A percentile compares a stretch with the other conserved stretches of the same genome.
These are phyloP conservation scores for Hirsutella thompsonii DNA, from an alignment of 2,329 filamentous ascomycete genomes.

Conservation along the genomic window DNA sequence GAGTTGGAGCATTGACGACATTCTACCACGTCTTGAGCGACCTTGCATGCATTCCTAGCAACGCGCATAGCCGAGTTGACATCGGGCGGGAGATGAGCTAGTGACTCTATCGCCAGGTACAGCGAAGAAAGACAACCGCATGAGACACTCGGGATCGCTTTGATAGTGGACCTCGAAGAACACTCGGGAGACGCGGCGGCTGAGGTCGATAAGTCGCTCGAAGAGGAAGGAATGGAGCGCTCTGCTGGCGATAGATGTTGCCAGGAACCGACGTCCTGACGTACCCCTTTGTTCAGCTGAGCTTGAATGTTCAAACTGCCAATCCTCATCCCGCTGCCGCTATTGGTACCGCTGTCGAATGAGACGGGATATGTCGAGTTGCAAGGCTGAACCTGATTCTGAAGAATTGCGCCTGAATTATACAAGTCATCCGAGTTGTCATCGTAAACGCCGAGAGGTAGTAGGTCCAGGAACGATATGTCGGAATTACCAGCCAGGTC, in stretches of 20 bases:
- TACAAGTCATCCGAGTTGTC: constrained; percentile 6
- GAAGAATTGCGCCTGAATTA: neutral
- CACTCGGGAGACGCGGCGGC: neutral
- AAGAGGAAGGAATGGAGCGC: constrained; percentile 9
- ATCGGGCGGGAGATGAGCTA: constrained; percentile 31
- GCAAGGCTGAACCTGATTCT: constrained; percentile 6
- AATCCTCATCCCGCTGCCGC: no score
- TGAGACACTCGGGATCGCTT: constrained; percentile 14
- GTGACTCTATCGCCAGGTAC: constrained; percentile 35
- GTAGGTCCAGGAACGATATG: constrained; percentile 24
- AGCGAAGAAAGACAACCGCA: constrained; percentile 38
- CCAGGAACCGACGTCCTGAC: constrained; percentile 12
- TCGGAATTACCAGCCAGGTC: constrained; percentile 13
- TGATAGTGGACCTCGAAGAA: constrained; percentile 5
- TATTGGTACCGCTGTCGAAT: constrained; percentile 14
- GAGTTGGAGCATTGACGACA: constrained; percentile 36
- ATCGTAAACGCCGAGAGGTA: constrained; percentile 14
- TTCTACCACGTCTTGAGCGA: constrained; percentile 36
- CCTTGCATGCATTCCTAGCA: constrained; percentile 32
- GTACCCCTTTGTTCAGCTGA: constrained; percentile 10
- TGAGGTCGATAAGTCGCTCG: constrained; percentile 11
- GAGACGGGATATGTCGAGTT: constrained; percentile 5
- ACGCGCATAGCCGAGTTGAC: constrained; percentile 32
- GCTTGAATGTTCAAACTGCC: constrained; percentile 20
- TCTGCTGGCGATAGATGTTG: constrained; percentile 9